Base-by-base conservation (phyloP, 495 filamentous ascomycete genomes). In the Annulohypoxylon bovei region DNA sequence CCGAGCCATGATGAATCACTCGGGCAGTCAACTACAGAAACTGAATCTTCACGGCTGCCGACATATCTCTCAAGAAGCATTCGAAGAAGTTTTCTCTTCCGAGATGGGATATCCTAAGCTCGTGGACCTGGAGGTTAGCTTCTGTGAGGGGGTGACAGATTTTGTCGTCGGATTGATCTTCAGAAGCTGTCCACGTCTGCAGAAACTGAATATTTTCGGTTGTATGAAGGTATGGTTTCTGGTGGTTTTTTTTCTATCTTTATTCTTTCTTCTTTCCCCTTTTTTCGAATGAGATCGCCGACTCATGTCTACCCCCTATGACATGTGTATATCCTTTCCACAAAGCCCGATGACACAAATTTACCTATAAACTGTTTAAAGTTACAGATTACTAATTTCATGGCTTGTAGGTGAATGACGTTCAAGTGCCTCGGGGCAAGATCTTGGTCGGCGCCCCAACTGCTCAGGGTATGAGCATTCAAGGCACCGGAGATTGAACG, bases 1-100 rank as follows among this genome's bases (percentile, higher is more conserved):
- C 77, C 71, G 83, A 49, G 90, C 93, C 1, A 77, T 97, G 55
- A 97, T 98, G 92, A 79, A 79, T n/a, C 94, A 97, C 74, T 97
- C 93, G 0, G 91, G 91, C 37, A 68, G 75, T 6, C 78, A 72
- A 8, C 79, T 97, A 1, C 78, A 84, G 62, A 79, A 83, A 16
- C 79, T 98, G 18, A 89, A 95, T 70, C 82, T 97, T 27, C 81
- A 89, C 12, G 93, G 89, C 6, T 97, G 93, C 74, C 88, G 93
- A 22, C 89, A 95, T 73, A 92, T 98, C 54, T 84, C 84, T 6
- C 80, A 81, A 49, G 81, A 84, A 18, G 87, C 90, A 0, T 92
- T 95, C 61, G 86, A 90, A 58, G 82, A 87, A 14, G 89, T 90
- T 7, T 98, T 97, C 72, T 81, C 83, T 2, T 68, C 74, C 20